Base-by-base conservation (phyloP, 805 yeast species). In the Pichia nakasei region DNA sequence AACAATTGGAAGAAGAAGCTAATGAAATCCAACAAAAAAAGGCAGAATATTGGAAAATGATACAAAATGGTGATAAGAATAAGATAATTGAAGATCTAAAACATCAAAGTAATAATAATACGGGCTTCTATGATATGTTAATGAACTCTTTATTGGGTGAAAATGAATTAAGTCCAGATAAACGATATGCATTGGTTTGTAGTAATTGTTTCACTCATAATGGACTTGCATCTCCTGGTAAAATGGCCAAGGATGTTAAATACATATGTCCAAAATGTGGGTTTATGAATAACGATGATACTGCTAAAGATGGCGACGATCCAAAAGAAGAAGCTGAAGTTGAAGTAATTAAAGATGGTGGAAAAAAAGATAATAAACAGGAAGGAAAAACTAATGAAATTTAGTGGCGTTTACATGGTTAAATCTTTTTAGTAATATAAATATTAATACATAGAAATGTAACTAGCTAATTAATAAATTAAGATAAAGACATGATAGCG, bases 401-500 rank as follows among this genome's bases (percentile, higher is more conserved):
- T 32, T 17, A 32, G 17, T 26, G 12, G 11, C 3, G 21, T 26
- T 21, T 42, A 45, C 12, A 29, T n/a, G 43, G 29, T 37, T 37
- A 35, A 45, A 29, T 42, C 57, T 54, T 15, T 9, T 27, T 12
- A 35, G 9, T 20, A 15, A 20, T 22, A 4, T n/a, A n/a, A n/a
- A n/a, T n/a, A n/a, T n/a, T n/a, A n/a, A n/a, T n/a, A n/a, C n/a
- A n/a, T n/a, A n/a, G n/a, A n/a, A n/a, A n/a, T n/a, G n/a, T n/a
- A n/a, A n/a, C n/a, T n/a, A n/a, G n/a, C n/a, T n/a, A n/a, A n/a
- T n/a, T n/a, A n/a, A n/a, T 29, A 9, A 40, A 8, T 39, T 53
- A 49, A 42, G 66, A 56, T 44, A 83, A 73, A 53, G 84, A 80
- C 95, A 91, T 86, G 67, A 91, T 87, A 56, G 97, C 91, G 66